Evolutionary conservation across 2,329 filamentous ascomycete species (phyloP).

Genomic region (Fusarium falciforme): DNA sequence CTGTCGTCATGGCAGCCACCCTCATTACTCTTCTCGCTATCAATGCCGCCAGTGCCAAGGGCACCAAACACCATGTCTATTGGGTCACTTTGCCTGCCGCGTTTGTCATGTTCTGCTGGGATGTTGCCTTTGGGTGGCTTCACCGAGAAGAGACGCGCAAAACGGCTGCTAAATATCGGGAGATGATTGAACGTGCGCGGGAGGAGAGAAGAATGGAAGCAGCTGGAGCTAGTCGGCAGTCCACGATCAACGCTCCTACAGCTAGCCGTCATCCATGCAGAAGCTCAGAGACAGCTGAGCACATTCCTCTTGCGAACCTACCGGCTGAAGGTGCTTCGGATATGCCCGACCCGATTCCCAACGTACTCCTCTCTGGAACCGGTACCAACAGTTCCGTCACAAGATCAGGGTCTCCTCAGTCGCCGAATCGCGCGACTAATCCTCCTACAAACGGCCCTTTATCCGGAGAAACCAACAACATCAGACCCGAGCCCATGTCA

Average conservation of each 20-base stretch:
- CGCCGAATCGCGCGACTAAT: neutral
- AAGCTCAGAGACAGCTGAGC: neutral
- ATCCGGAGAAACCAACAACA: neutral
- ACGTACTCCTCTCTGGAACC: slow-evolving; percentile 1
- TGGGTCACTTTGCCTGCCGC: slow-evolving; percentile 78
- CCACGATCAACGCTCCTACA: neutral
- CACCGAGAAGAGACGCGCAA: slow-evolving; percentile 71
- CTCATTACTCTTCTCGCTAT: slow-evolving; percentile 73
- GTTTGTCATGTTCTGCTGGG: slow-evolving; percentile 75
- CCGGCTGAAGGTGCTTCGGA: neutral
- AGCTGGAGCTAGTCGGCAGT: neutral
- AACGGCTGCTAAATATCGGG: slow-evolving; percentile 67
- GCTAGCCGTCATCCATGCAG: neutral
- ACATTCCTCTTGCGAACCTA: neutral
- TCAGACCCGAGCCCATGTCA: neutral
- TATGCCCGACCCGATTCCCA: neutral
- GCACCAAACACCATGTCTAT: slow-evolving; percentile 68
- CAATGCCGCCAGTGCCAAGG: slow-evolving; percentile 68
- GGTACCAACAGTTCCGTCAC: slow-evolving; percentile 12
- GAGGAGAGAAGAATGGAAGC: slow-evolving; percentile 21
- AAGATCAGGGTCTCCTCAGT: slow-evolving; percentile 6
- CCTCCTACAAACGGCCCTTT: neutral
- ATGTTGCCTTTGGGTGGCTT: slow-evolving; percentile 72
- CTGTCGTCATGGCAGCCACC: slow-evolving; percentile 73
- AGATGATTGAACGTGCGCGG: slow-evolving; percentile 36